A percentile compares a stretch with the other conserved stretches of the same genome.
Evolutionary conservation across 352 stramenopile species (phyloP).

Genomic region (Globisporangium mamillatum): DNA sequence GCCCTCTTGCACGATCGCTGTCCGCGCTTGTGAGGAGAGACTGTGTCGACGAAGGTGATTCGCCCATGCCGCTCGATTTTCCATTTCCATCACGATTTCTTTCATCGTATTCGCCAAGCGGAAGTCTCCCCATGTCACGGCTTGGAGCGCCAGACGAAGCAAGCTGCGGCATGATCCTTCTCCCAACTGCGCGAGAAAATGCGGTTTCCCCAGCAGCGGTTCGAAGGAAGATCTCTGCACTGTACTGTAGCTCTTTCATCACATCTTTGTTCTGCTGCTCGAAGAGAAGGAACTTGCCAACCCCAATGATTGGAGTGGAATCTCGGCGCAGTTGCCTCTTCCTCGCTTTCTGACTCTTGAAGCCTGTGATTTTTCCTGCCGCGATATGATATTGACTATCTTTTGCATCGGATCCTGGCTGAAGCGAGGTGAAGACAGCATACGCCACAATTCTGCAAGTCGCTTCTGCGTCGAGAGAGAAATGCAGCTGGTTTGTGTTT

Average conservation of each 20-base stretch:
- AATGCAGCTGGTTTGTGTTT: conserved; percentile 69
- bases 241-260: conserved; percentile 89
- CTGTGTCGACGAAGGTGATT: conserved; percentile 3
- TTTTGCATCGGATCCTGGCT: conserved; percentile 24
- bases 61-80: background rate
- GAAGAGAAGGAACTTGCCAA: conserved; percentile 84
- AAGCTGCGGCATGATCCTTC: conserved; percentile 51
- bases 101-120: background rate
- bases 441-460: conserved; percentile 81
- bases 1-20: background rate
- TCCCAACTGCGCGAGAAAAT: conserved; percentile 70
- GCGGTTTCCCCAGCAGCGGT: conserved; percentile 65
- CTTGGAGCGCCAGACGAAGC: background rate
- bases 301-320: conserved; percentile 57
- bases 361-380: conserved; percentile 21
- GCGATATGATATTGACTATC: conserved; percentile 15
- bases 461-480: conserved; percentile 79
- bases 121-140: background rate
- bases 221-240: conserved; percentile 76
- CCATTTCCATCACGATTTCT: background rate
- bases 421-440: conserved; percentile 62
- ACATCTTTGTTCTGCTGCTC: conserved; percentile 90
- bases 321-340: conserved; percentile 75
- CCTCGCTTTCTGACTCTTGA: conserved; percentile 60
- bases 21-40: conserved; percentile 8